Evolutionary conservation across 2,329 filamentous ascomycete genomes (phyloP).

Genomic region (Penicillium sp.): DNA sequence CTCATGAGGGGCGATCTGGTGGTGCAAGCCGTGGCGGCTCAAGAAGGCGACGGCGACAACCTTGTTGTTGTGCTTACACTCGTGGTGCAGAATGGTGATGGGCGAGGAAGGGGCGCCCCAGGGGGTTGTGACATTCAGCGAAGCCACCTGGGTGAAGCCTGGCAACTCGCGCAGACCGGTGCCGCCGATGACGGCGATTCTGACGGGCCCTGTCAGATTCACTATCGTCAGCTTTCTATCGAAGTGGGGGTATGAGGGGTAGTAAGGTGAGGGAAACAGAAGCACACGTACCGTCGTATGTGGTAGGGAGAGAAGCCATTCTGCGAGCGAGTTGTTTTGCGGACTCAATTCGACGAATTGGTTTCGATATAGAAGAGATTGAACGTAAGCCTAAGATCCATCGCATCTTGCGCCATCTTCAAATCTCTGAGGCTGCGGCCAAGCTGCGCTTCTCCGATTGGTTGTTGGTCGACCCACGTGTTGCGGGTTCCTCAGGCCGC

Average conservation of each 20-base stretch:
- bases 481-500: constrained; percentile 18
- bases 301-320: constrained; percentile 56
- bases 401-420: constrained; percentile 16
- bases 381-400: constrained; percentile 15
- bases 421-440: constrained; percentile 18
- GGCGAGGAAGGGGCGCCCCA: constrained; percentile 78
- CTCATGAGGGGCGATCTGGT: constrained; percentile 89
- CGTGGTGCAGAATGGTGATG: constrained; percentile 86
- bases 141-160: constrained; percentile 79
- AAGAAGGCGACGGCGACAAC: constrained; percentile 77
- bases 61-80: constrained; percentile 63
- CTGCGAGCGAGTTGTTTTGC: constrained; percentile 32
- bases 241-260: constrained; percentile 12
- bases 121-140: constrained; percentile 73
- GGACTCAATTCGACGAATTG: constrained; percentile 31
- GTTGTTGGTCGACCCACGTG: constrained; percentile 24
- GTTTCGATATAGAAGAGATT: constrained; percentile 24
- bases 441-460: constrained; percentile 20
- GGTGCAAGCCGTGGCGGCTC: constrained; percentile 83
- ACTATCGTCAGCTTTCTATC: constrained; percentile 11
- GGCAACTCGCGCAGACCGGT: constrained; percentile 87
- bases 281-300: constrained; percentile 55
- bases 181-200: constrained; percentile 88
- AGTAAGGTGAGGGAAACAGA: not conserved
- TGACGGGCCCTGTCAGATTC: constrained; percentile 53